These are phyloP conservation scores for Parachlorella kessleri DNA, from an alignment of 139 green algal genomes.

Conservation along the genomic window DNA sequence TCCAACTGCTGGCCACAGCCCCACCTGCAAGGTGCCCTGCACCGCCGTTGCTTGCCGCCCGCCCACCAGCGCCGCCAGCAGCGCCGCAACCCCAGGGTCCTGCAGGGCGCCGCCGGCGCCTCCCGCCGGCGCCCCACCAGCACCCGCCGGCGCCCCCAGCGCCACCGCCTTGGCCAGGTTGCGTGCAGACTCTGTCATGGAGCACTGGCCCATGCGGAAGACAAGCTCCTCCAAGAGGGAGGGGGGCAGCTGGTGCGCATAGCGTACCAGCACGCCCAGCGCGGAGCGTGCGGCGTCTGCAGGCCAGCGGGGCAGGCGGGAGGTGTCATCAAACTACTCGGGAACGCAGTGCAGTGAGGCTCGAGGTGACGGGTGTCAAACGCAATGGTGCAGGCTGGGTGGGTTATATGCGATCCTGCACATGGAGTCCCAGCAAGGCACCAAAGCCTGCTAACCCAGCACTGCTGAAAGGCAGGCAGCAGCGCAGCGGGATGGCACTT, in stretches of 20 bases:
- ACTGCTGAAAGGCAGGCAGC: too few relatives aligned
- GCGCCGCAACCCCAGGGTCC: not conserved
- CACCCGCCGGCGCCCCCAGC: not conserved
- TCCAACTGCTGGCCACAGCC: not conserved
- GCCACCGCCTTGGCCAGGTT: conserved; percentile 26
- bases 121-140: too few relatives aligned
- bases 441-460: too few relatives aligned
- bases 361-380: too few relatives aligned
- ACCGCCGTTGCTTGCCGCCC: conserved; percentile 20
- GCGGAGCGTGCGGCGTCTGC: conserved; percentile 30
- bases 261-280: conserved; percentile 35
- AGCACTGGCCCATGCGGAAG: conserved; percentile 30
- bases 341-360: too few relatives aligned
- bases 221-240: conserved; percentile 27
- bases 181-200: conserved; percentile 43
- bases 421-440: too few relatives aligned
- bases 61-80: conserved; percentile 28
- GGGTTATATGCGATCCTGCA: too few relatives aligned
- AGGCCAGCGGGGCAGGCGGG: too few relatives aligned
- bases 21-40: conserved; percentile 16
- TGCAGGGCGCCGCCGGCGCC: not conserved
- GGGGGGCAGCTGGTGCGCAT: conserved; percentile 20
- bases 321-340: too few relatives aligned
- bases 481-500: too few relatives aligned
- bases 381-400: too few relatives aligned